Conservation (phyloP, 768 basidiomycete genomes). For the Podaxis rugospora region DNA sequence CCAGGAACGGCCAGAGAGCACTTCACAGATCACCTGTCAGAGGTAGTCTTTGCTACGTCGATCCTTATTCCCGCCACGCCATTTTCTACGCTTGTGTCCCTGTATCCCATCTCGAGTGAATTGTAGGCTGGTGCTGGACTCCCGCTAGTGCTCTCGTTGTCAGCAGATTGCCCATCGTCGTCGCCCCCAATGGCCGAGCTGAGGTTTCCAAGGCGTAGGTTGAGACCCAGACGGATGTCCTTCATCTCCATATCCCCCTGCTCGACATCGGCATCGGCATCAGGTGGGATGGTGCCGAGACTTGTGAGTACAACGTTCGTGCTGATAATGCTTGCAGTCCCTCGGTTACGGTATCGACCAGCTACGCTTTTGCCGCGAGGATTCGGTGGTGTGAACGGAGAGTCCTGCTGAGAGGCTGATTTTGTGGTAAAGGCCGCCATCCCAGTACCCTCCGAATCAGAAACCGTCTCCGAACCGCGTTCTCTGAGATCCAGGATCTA, state of each 20-base stretch:
- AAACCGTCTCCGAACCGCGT: slow-evolving; percentile 74
- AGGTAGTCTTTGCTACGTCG: slow-evolving; percentile 57
- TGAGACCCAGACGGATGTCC: slow-evolving; percentile 50
- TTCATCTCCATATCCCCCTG: slow-evolving; percentile 55
- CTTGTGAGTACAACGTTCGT: slow-evolving; percentile 64
- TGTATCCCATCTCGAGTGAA: slow-evolving; percentile 46
- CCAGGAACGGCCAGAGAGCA: background rate
- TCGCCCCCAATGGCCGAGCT: slow-evolving; percentile 50
- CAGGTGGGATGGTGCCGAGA: slow-evolving; percentile 53
- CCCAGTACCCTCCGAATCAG: slow-evolving; percentile 69
- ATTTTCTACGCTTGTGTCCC: slow-evolving; percentile 19
- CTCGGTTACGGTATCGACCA: slow-evolving; percentile 35
- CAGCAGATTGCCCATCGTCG: slow-evolving; percentile 46
- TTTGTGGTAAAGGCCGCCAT: slow-evolving; percentile 65
- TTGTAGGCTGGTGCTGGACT: slow-evolving; percentile 56
- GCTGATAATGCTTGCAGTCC: slow-evolving; percentile 47
- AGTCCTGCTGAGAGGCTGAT: slow-evolving; percentile 49
- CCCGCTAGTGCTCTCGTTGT: slow-evolving; percentile 33
- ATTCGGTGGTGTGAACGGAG: slow-evolving; percentile 49
- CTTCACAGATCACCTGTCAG: background rate
- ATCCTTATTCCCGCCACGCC: slow-evolving; percentile 47
- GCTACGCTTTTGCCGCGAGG: slow-evolving; percentile 38
- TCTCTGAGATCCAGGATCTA: slow-evolving; percentile 81
- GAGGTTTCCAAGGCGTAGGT: slow-evolving; percentile 45
- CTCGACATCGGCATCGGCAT: slow-evolving; percentile 45